Base-by-base conservation (phyloP, 129 eudicot species). In the Escallonia rubra region DNA sequence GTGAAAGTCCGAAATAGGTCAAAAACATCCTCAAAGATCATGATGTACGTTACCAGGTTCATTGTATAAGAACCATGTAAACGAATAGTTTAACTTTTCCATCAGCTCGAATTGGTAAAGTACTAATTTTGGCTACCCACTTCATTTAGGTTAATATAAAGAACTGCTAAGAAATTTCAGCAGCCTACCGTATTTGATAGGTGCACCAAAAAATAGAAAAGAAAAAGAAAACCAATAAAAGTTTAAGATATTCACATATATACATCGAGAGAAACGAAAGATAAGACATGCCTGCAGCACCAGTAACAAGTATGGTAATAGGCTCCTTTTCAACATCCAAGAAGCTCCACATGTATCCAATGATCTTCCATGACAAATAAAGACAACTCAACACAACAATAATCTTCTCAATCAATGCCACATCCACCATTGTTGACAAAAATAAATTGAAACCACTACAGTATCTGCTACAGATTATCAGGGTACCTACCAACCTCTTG, bases 231-330 rank as follows among this genome's bases (percentile, higher is more conserved):
- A 56, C 3, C 5, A 57, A 3, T 10, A 59, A 8, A 15, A 45
- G 40, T 51, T 9, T n/a, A 43, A 12, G 4, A 6, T 3, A 49
- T 3, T 3, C 47, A 8, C 42, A 50, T 15, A 14, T 34, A 69
- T 15, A 59, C 4, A 67, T 66, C 10, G 13, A 15, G 40, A 38
- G 54, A 54, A 49, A 69, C 5, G 40, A 51, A 7, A 13, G 14
- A 72, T 44, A 40, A 38, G 61, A 83, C 96, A 83, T 85, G 90
- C 96, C 98, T 83, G 96, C 91, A 72, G 96, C 96, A 42, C 89
- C 89, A 14, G 96, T 84, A 43, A 92, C 95, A 74, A 92, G 95
- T 3, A 88, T 87, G 43, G 73, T 65, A 72, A 86, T 55, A 53
- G 98, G 96, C 16, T 88, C 96, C 69, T 88, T 78, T 76, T 73